A percentile compares a stretch with the other conserved stretches of the same genome.
phyloP scores from a whole-genome alignment of 495 filamentous ascomycete species.

The Aspergillus sclerotioniger region DNA sequence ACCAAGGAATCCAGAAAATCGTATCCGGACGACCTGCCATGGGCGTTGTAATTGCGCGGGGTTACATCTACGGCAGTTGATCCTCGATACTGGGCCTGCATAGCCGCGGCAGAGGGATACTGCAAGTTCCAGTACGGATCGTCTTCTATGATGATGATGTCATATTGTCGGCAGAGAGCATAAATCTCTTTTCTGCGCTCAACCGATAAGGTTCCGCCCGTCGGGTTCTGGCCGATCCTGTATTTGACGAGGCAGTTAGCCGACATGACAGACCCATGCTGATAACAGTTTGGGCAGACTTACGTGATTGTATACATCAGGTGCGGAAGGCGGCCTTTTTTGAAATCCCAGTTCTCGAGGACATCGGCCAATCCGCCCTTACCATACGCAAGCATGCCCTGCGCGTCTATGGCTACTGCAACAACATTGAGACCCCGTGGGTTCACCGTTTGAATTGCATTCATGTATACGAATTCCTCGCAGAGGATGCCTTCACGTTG shows the following conservation, averaged over 20 bases:
- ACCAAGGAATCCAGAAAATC: slow-evolving; percentile 80
- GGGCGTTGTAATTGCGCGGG: slow-evolving; percentile 42
- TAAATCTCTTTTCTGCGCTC: slow-evolving; percentile 76
- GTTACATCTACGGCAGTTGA: slow-evolving; percentile 10
- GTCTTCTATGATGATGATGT: slow-evolving; percentile 91
- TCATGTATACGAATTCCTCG: slow-evolving; percentile 78
- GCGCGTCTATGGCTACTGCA: slow-evolving; percentile 69
- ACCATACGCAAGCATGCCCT: slow-evolving; percentile 70
- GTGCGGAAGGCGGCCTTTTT: slow-evolving; percentile 71
- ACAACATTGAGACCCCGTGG: slow-evolving; percentile 71
- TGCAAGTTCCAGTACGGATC: slow-evolving; percentile 97
- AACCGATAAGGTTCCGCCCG: slow-evolving; percentile 67
- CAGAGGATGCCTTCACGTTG: slow-evolving; percentile 69
- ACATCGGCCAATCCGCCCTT: slow-evolving; percentile 73
- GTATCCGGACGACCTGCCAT: slow-evolving; percentile 63
- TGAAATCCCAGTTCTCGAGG: slow-evolving; percentile 74
- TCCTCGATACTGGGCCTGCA: slow-evolving; percentile 36
- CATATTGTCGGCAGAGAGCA: slow-evolving; percentile 74
- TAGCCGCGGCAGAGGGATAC: slow-evolving; percentile 62
- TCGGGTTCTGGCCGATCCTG: slow-evolving; percentile 91
- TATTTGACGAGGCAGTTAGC: slow-evolving; percentile 10
- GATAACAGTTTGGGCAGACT: slow-evolving; percentile 31
- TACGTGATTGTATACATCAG: slow-evolving; percentile 89
- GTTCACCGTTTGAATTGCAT: slow-evolving; percentile 60
- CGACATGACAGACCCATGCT: background rate